These are phyloP conservation scores for Hondaea fermentalgiana DNA, from an alignment of 108 stramenopile genomes.

Conservation along the genomic window DNA sequence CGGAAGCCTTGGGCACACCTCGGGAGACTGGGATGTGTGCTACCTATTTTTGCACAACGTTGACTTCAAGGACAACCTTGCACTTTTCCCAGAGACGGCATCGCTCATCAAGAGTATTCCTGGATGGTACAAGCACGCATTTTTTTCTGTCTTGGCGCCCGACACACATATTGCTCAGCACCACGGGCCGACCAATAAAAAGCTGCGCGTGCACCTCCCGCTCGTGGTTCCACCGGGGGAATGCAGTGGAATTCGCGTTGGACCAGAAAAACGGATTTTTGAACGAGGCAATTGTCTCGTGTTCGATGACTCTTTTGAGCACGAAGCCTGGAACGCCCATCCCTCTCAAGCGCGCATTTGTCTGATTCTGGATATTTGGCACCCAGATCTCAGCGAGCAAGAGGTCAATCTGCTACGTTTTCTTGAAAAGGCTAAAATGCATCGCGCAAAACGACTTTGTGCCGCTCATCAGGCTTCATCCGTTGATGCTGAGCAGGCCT, in stretches of 20 bases:
- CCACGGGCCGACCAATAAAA: conserved; percentile 54
- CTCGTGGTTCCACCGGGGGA: conserved; percentile 24
- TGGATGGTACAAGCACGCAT: conserved; percentile 35
- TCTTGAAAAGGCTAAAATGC: conserved; percentile 14
- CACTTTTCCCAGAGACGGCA: conserved; percentile 28
- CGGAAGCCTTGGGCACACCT: conserved; percentile 4
- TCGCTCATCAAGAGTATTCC: conserved; percentile 20
- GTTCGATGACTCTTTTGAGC: conserved; percentile 56
- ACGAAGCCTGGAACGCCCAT: conserved; percentile 49
- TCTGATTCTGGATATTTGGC: conserved; percentile 54
- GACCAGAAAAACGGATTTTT: conserved; percentile 15
- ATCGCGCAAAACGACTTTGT: conserved; percentile 18
- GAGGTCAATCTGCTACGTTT: conserved; percentile 34
- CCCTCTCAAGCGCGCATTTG: not conserved
- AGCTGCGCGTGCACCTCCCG: conserved; percentile 40
- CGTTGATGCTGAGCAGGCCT: not conserved
- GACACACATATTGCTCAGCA: conserved; percentile 41
- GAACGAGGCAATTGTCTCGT: conserved; percentile 27
- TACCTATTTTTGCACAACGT: conserved; percentile 45
- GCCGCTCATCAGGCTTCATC: not conserved
- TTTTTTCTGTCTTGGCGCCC: conserved; percentile 42
- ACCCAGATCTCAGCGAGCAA: conserved; percentile 38
- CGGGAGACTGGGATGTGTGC: conserved; percentile 50
- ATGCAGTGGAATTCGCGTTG: conserved; percentile 32
- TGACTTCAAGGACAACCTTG: conserved; percentile 30